Evolutionary conservation across 2,329 filamentous ascomycete species (phyloP), one percentile per base, ranked within the genome.

Genomic region (Xylaria sp.): DNA sequence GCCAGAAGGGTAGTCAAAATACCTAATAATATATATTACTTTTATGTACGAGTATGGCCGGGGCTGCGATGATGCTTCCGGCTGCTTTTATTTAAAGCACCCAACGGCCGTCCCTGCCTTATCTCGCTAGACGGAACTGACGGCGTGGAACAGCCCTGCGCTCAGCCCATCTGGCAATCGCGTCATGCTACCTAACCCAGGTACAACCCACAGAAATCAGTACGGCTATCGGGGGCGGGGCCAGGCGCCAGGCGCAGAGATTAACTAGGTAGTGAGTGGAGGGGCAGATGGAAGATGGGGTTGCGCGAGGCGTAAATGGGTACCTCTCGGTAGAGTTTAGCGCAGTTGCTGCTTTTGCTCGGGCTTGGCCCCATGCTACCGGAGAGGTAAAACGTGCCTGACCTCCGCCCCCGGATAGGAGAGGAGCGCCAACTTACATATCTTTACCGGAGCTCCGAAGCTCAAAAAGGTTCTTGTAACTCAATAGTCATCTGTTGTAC

Each of bases 131-230:
- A 15, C 28, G 25, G 18, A 28, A 64, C 52, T 12, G 37, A 55
- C 52, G 56, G 25, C 31, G 55, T 61, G 55, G 63, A 13, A 13
- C 50, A 25, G 39, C 56, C 63, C 37, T 39, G 50, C 15, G 23
- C 46, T 31, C 34, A 52, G 54, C 54, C 28, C 15, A 34, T 39
- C 28, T 41, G 15, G 48, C 56, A 59, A 48, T 50, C 63, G 64
- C 64, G 57, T 62, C 64, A 66, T 66, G 34, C 41, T 37, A 20
- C 28, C 28, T 28, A 28, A 28, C 28, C 28, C 28, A 28, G 28
- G 28, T 34, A 18, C 25, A 23, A 50, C 20, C 46, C 46, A 50
- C 46, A 50, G 8, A n/a, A 23, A 23, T 8, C 23, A 2, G 28
- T 28, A 28, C 28, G 4, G 28, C 28, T 28, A 28, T 28, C 28